Conservation (phyloP, 2,329 filamentous ascomycete species). For the Cytospora paraplurivora region DNA sequence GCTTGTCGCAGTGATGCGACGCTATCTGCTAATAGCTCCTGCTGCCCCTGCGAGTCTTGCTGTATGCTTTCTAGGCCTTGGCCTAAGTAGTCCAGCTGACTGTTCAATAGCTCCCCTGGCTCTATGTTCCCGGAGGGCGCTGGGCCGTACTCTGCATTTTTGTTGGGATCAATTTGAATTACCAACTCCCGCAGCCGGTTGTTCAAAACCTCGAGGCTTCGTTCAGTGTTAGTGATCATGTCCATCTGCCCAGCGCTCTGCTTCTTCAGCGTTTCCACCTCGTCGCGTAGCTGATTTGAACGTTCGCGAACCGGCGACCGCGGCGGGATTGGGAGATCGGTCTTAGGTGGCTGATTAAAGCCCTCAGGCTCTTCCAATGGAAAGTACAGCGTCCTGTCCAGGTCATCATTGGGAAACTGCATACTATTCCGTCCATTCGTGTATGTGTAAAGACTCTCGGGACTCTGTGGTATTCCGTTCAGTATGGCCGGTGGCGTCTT, state of each 20-base stretch:
- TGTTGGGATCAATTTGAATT: conserved; percentile 54
- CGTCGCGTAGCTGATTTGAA: conserved; percentile 50
- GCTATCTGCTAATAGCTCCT: conserved; percentile 32
- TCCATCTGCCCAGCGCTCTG: conserved; percentile 46
- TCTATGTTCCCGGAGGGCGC: conserved; percentile 46
- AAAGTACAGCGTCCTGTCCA: conserved; percentile 74
- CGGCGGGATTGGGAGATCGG: conserved; percentile 58
- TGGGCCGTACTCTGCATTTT: conserved; percentile 48
- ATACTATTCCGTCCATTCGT: conserved; percentile 62
- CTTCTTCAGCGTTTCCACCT: conserved; percentile 42
- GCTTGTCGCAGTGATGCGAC: conserved; percentile 42
- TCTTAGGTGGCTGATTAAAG: conserved; percentile 41
- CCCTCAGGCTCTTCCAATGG: conserved; percentile 67
- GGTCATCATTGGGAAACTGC: conserved; percentile 59
- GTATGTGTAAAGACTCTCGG: conserved; percentile 74
- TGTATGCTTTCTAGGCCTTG: conserved; percentile 63
- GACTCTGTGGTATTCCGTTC: conserved; percentile 70
- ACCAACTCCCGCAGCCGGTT: conserved; percentile 31
- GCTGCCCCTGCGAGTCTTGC: conserved; percentile 53
- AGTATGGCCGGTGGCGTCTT: conserved; percentile 46
- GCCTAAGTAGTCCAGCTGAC: conserved; percentile 72
- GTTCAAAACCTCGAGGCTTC: conserved; percentile 69
- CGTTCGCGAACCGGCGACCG: conserved; percentile 60
- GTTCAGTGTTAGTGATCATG: conserved; percentile 63
- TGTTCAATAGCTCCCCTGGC: conserved; percentile 50